Evolutionary conservation across 2,329 filamentous ascomycete genomes (phyloP).

Genomic region (Fusarium longipes): DNA sequence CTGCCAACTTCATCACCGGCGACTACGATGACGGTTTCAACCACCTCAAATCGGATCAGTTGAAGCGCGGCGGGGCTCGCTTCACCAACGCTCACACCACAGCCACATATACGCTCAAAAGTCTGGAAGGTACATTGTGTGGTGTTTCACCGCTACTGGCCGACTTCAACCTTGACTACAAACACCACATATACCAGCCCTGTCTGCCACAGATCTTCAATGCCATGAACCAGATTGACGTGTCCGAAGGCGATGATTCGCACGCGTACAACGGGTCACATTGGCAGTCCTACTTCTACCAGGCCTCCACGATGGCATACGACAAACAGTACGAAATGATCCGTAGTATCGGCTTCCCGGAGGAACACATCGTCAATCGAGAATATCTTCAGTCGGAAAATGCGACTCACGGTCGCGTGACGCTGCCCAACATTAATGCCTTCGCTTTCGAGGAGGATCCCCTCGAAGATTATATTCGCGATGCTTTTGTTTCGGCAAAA

Average conservation of each 20-base stretch:
- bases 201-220: constrained; percentile 56
- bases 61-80: constrained; percentile 53
- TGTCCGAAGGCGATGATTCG: background rate
- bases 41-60: constrained; percentile 24
- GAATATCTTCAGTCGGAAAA: constrained; percentile 47
- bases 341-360: constrained; percentile 46
- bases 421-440: constrained; percentile 50
- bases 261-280: constrained; percentile 33
- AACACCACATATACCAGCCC: constrained; percentile 58
- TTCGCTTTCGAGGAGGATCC: constrained; percentile 51
- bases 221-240: constrained; percentile 47
- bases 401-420: constrained; percentile 48
- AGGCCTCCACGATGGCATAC: constrained; percentile 48
- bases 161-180: constrained; percentile 57
- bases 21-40: constrained; percentile 52
- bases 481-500: constrained; percentile 47
- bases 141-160: constrained; percentile 56
- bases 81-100: constrained; percentile 56
- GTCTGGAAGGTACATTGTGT: constrained; percentile 55
- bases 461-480: constrained; percentile 50
- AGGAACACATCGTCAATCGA: constrained; percentile 43
- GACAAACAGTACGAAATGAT: constrained; percentile 51
- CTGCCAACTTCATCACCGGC: constrained; percentile 51
- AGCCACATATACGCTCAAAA: constrained; percentile 58
- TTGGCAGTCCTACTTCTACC: constrained; percentile 51